Conservation (phyloP, 805 yeast species). For the Ogataea chonburiensis region DNA sequence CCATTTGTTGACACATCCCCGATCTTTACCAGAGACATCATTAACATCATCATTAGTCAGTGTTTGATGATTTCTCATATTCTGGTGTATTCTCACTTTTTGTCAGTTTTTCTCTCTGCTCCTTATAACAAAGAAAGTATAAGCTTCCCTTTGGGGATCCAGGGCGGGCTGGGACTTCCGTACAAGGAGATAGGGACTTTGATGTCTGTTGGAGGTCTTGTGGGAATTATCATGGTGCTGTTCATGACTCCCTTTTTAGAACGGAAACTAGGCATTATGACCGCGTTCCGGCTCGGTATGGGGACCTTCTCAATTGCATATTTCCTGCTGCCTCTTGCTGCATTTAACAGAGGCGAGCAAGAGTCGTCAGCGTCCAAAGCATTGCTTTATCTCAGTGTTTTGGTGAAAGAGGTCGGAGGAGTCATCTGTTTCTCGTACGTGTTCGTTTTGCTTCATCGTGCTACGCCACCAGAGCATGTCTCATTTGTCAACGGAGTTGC, state of each 20-base stretch:
- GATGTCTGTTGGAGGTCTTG: constrained; percentile 51
- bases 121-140: constrained; percentile 28
- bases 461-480: constrained; percentile 50
- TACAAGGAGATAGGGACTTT: constrained; percentile 48
- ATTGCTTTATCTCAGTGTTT: constrained; percentile 30
- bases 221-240: constrained; percentile 49
- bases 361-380: constrained; percentile 8
- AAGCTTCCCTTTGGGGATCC: constrained; percentile 46
- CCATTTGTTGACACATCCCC: not conserved
- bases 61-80: constrained; percentile 45
- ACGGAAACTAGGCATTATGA: constrained; percentile 43
- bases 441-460: constrained; percentile 51
- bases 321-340: constrained; percentile 44
- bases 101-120: constrained; percentile 52
- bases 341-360: constrained; percentile 36
- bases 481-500: constrained; percentile 60
- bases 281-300: constrained; percentile 41
- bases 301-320: constrained; percentile 46
- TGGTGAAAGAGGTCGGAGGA: constrained; percentile 32
- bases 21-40: constrained; percentile 19
- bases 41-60: constrained; percentile 37
- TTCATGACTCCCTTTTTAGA: constrained; percentile 52
- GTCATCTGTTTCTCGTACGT: constrained; percentile 53
- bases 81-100: constrained; percentile 49
- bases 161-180: constrained; percentile 52